Percentiles rank a stretch among this genome's conserved stretches.
Evolutionary conservation across 2,329 filamentous ascomycete species (phyloP).

Genomic region (Fusarium abutilonis): DNA sequence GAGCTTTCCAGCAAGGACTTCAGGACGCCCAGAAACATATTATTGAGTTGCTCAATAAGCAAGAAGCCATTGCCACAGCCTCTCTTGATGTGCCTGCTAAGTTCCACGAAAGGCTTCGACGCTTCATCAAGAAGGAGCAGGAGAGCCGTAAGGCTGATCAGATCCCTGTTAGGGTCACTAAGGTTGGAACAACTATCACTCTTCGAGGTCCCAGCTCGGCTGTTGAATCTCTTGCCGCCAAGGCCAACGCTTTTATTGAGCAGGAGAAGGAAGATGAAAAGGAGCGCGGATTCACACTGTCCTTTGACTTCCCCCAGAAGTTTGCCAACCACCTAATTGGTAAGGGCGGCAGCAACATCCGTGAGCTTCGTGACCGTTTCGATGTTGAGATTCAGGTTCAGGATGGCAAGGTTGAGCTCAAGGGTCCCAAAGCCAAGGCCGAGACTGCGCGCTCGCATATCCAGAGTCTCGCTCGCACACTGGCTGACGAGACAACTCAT

Average conservation of each 20-base stretch:
- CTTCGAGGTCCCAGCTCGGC: slow-evolving; percentile 80
- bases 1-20: slow-evolving; percentile 64
- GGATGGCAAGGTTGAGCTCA: slow-evolving; percentile 93
- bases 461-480: slow-evolving; percentile 77
- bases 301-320: slow-evolving; percentile 95
- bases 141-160: slow-evolving; percentile 64
- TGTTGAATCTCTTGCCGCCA: slow-evolving; percentile 76
- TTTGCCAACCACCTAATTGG: slow-evolving; percentile 86
- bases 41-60: slow-evolving; percentile 65
- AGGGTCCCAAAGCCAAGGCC: slow-evolving; percentile 94
- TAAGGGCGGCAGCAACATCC: slow-evolving; percentile 73
- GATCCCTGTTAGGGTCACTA: slow-evolving; percentile 69
- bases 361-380: slow-evolving; percentile 72
- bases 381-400: slow-evolving; percentile 86
- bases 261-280: slow-evolving; percentile 93
- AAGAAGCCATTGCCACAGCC: slow-evolving; percentile 62
- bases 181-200: slow-evolving; percentile 69
- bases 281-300: slow-evolving; percentile 85
- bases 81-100: slow-evolving; percentile 68
- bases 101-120: slow-evolving; percentile 71
- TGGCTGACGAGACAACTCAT: slow-evolving; percentile 91
- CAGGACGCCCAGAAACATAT: slow-evolving; percentile 67
- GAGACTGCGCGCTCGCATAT: slow-evolving; percentile 88
- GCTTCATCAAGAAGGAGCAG: slow-evolving; percentile 73
- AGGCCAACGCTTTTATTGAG: slow-evolving; percentile 81